Evolutionary conservation across 441 rosid genomes (phyloP).

Genomic region (Pelargonium fulgidum): DNA sequence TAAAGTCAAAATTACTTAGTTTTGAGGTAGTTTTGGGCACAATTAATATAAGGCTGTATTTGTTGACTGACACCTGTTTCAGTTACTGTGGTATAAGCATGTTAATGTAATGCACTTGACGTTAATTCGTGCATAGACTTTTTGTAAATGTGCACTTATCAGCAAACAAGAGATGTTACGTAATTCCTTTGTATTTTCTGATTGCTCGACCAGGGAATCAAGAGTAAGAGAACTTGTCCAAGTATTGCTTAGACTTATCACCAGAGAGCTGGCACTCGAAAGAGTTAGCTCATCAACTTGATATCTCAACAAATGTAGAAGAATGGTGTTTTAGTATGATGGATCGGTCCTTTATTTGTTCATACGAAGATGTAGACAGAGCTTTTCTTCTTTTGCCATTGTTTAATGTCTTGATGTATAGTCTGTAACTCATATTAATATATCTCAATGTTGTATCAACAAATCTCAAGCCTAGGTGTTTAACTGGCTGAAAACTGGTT

Average conservation of each 20-base stretch:
- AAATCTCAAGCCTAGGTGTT: not conserved
- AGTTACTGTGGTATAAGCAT: not conserved
- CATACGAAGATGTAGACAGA: constrained; percentile 17
- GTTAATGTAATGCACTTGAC: not conserved
- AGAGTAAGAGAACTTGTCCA: constrained; percentile 72
- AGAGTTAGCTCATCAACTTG: constrained; percentile 36
- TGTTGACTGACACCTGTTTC: too few species aligned
- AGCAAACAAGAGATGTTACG: not conserved
- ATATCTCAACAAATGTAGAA: constrained; percentile 5
- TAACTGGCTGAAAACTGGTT: not conserved
- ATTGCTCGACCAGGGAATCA: constrained; percentile 51
- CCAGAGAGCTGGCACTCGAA: constrained; percentile 54
- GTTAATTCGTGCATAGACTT: not conserved
- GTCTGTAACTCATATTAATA: constrained; percentile 6
- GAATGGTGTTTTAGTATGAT: not conserved
- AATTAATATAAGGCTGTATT: too few species aligned
- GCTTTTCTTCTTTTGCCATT: constrained; percentile 6
- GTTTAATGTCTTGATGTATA: not conserved
- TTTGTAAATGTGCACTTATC: not conserved
- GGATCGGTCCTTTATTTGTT: constrained; percentile 12
- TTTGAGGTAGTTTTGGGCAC: too few species aligned
- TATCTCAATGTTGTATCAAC: not conserved
- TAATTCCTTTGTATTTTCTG: constrained; percentile 5
- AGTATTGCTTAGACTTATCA: constrained; percentile 55
- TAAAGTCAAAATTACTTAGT: too few species aligned